Percentiles rank a stretch among this genome's conserved stretches.
phyloP scores from a whole-genome alignment of 1,139 yeast genomes.

The Kodamaea derodonti region DNA sequence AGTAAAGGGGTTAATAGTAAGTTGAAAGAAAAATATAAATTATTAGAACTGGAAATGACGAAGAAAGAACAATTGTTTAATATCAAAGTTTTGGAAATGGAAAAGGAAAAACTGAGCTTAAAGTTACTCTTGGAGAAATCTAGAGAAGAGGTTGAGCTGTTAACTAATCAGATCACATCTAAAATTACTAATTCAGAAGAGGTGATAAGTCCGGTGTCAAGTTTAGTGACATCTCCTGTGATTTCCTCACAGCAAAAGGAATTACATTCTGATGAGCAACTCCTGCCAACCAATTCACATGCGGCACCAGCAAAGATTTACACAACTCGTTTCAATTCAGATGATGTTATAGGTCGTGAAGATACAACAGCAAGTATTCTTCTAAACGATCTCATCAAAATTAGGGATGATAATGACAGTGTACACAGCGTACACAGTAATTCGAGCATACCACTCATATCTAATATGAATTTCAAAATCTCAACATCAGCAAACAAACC shows the following conservation, averaged over 20 bases:
- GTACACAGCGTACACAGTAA: background rate
- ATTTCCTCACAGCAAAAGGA: too few species aligned
- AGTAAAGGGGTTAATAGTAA: constrained; percentile 19
- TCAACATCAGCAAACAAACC: constrained; percentile 6
- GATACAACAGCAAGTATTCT: constrained; percentile 1
- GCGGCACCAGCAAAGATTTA: too few species aligned
- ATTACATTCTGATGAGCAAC: too few species aligned
- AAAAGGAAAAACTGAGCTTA: constrained; percentile 7
- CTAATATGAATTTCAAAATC: constrained; percentile 6
- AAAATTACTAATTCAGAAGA: too few species aligned
- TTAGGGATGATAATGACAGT: too few species aligned
- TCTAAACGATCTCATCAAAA: constrained; percentile 1
- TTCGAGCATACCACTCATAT: background rate
- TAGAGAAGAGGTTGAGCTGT: background rate
- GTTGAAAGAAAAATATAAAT: constrained; percentile 17
- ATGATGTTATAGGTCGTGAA: too few species aligned
- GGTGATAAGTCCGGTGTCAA: too few species aligned
- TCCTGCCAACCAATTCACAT: too few species aligned
- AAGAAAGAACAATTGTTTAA: constrained; percentile 6
- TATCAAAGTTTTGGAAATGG: constrained; percentile 7
- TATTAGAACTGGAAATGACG: constrained; percentile 17
- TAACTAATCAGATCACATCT: too few species aligned
- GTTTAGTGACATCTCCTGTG: too few species aligned
- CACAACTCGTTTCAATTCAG: too few species aligned
- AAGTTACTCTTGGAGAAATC: background rate